Base-by-base conservation (phyloP, 306 rosid species). In the Crotalaria pallida region DNA sequence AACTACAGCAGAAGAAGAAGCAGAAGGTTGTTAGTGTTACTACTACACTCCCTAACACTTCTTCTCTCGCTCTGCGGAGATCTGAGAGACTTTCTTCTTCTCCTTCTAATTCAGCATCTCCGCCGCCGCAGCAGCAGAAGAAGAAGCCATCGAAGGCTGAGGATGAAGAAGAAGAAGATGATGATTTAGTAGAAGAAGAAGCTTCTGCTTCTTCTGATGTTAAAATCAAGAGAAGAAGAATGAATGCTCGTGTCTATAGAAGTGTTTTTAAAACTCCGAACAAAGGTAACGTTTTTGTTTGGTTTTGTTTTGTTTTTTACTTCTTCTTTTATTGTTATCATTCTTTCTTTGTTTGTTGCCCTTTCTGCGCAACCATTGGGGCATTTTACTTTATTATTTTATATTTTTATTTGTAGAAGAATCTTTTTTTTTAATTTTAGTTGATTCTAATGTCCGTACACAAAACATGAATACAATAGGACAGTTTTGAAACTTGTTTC, bases 61-160 rank as follows among this genome's bases (percentile, higher is more conserved):
- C 47, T n/a, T n/a, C 47, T 10, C 4, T 3, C 15, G 12, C 4
- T 41, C 47, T 41, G 64, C 76, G 97, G 84, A 85, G 93, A 84
- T 90, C 98, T 3, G 82, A 78, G 67, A 82, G 94, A 75, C 21
- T 17, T 33, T 63, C 57, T 51, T 78, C 74, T n/a, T 15, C 67
- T 18, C 10, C 67, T 57, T 52, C n/a, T n/a, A n/a, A n/a, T n/a
- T n/a, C 69, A 1, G 17, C 72, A 73, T 68, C 86, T 64, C 73
- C 77, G 15, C 23, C 27, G 5, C 38, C 57, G 38, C 82, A 85
- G 75, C 64, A 10, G 53, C 80, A 38, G 67, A 73, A 45, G 34
- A 68, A 50, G 21, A 85, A 73, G 48, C 84, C 72, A 80, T n/a
- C n/a, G n/a, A n/a, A n/a, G n/a, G n/a, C n/a, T n/a, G n/a, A 76